These are phyloP conservation scores for Agrocybe pediades DNA, from an alignment of 768 basidiomycete species.

Conservation along the genomic window DNA sequence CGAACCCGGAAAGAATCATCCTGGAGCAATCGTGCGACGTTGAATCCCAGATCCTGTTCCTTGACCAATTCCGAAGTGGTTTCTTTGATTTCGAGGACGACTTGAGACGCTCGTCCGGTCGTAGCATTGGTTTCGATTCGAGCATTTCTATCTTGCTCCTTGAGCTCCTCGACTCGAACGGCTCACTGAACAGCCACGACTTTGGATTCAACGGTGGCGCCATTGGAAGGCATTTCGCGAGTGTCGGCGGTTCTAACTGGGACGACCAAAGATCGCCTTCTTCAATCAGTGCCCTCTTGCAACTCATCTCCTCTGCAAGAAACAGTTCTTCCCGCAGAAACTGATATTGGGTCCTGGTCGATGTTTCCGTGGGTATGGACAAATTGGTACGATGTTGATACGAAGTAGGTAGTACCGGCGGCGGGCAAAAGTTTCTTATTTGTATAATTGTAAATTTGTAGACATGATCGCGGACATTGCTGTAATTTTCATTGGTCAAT, in stretches of 20 bases:
- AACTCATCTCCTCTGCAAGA: background rate
- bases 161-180: conserved; percentile 32
- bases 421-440: background rate
- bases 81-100: conserved; percentile 41
- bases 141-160: conserved; percentile 30
- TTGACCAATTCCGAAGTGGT: conserved; percentile 43
- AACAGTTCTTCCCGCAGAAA: background rate
- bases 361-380: too few species aligned
- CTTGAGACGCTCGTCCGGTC: conserved; percentile 38
- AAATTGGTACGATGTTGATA: background rate
- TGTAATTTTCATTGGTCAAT: background rate
- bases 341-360: too few species aligned
- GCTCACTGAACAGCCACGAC: conserved; percentile 36
- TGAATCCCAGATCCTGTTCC: conserved; percentile 45
- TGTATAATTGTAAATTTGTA: background rate
- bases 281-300: background rate
- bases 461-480: background rate
- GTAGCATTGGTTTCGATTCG: conserved; percentile 40
- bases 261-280: conserved; percentile 4
- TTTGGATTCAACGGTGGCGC: conserved; percentile 41
- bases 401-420: background rate
- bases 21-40: conserved; percentile 50
- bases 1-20: conserved; percentile 34
- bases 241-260: conserved; percentile 43
- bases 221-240: conserved; percentile 37